Evolutionary conservation across 2,329 filamentous ascomycete species (phyloP).

Genomic region (Trichoderma sp.): DNA sequence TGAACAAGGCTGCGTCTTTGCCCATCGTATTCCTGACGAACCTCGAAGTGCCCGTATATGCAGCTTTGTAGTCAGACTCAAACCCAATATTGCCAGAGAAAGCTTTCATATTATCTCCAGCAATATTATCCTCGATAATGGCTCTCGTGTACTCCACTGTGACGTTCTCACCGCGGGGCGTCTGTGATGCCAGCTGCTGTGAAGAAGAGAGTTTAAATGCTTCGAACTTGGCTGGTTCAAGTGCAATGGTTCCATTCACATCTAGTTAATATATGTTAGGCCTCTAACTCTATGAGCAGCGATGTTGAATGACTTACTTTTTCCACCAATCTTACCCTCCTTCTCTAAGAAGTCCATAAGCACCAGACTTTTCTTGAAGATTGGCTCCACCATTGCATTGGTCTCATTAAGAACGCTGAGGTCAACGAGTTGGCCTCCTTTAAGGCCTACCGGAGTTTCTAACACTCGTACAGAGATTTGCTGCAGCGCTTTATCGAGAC

Average conservation of each 20-base stretch:
- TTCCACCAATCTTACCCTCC: not conserved
- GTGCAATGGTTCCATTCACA: not conserved
- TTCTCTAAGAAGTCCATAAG: not conserved
- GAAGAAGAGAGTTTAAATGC: not conserved
- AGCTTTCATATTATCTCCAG: not conserved
- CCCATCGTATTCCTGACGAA: not conserved
- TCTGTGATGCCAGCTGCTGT: not conserved
- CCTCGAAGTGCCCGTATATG: not conserved
- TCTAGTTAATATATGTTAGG: not conserved
- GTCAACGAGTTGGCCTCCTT: not conserved
- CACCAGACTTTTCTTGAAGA: not conserved
- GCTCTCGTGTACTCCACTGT: not conserved
- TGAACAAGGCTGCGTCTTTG: not conserved
- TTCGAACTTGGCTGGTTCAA: not conserved
- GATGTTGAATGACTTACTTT: not conserved
- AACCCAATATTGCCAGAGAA: not conserved
- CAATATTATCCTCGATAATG: not conserved
- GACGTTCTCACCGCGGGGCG: not conserved
- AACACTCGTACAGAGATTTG: not conserved
- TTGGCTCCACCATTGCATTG: not conserved
- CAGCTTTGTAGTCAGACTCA: not conserved
- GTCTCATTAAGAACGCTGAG: not conserved
- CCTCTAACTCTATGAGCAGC: not conserved
- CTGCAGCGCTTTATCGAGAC: not conserved
- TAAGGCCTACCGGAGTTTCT: not conserved